A percentile compares a stretch with the other conserved stretches of the same genome.
Evolutionary conservation across 1,284 basidiomycete species (phyloP).

Genomic region (Coriolopsis trogii): DNA sequence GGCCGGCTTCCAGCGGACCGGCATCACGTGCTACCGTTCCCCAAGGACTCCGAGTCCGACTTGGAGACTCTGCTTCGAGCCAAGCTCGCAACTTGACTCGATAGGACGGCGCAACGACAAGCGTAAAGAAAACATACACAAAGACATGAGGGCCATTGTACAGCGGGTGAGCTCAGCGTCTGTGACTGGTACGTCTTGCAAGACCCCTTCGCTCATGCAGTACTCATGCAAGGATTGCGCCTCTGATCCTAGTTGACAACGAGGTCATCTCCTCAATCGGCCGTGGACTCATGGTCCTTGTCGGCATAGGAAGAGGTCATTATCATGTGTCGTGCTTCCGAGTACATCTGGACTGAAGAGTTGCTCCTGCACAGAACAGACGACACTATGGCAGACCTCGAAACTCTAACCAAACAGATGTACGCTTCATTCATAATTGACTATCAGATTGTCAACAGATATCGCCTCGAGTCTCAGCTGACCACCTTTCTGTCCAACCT

Average conservation of each 20-base stretch:
- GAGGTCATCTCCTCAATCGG: constrained; percentile 80
- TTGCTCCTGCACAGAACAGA: constrained; percentile 49
- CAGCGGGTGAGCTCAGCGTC: constrained; percentile 79
- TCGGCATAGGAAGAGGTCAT: constrained; percentile 83
- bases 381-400: constrained; percentile 75
- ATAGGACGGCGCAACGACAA: no score
- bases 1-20: no score
- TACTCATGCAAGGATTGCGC: no score
- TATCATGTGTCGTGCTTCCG: constrained; percentile 8
- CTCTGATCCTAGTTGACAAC: constrained; percentile 75
- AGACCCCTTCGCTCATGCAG: no score
- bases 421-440: constrained; percentile 36
- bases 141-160: constrained; percentile 74
- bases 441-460: no score
- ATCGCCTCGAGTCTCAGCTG: no score
- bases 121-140: no score
- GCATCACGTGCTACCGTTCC: no score
- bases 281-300: constrained; percentile 82
- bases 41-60: no score
- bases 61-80: no score
- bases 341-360: constrained; percentile 22
- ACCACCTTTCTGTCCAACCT: neutral
- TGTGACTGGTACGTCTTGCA: constrained; percentile 55
- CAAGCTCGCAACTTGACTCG: no score
- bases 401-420: constrained; percentile 81